Evolutionary conservation across 495 filamentous ascomycete genomes (phyloP).

Genomic region (Podospora pseudocomata): DNA sequence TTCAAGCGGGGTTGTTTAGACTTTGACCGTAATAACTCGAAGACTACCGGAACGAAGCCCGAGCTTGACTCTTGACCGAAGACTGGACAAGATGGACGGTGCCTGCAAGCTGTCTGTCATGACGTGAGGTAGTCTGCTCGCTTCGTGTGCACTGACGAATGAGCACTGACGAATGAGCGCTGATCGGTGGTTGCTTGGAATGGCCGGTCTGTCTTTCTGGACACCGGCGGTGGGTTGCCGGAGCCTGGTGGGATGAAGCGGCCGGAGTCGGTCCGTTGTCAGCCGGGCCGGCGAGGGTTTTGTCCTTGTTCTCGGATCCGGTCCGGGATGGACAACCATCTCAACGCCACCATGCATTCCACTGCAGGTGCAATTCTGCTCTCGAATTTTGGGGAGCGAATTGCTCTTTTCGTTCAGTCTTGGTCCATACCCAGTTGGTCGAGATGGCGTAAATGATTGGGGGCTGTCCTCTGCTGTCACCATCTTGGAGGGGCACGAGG

Average conservation of each 20-base stretch:
- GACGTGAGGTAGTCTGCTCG: background rate
- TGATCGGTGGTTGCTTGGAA: background rate
- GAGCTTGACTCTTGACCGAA: background rate
- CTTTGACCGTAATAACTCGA: background rate
- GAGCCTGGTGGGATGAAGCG: background rate
- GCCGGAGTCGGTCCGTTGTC: background rate
- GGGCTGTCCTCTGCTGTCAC: background rate
- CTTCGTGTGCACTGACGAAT: background rate
- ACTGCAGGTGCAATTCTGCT: background rate
- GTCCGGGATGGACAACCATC: background rate
- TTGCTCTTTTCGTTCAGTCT: background rate
- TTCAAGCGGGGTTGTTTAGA: background rate
- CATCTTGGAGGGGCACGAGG: background rate
- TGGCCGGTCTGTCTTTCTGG: background rate
- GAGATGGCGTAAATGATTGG: background rate
- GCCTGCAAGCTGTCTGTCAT: background rate
- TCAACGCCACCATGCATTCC: constrained; percentile 7
- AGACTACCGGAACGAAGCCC: background rate
- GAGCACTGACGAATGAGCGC: background rate
- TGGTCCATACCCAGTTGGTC: constrained; percentile 1
- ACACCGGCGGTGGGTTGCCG: background rate
- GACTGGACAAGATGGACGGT: background rate
- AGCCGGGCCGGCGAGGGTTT: background rate
- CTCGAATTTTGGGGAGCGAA: background rate
- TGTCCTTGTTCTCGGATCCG: background rate